Conservation (phyloP, 2,329 filamentous ascomycete species). For the Atkinsonella texensis region DNA sequence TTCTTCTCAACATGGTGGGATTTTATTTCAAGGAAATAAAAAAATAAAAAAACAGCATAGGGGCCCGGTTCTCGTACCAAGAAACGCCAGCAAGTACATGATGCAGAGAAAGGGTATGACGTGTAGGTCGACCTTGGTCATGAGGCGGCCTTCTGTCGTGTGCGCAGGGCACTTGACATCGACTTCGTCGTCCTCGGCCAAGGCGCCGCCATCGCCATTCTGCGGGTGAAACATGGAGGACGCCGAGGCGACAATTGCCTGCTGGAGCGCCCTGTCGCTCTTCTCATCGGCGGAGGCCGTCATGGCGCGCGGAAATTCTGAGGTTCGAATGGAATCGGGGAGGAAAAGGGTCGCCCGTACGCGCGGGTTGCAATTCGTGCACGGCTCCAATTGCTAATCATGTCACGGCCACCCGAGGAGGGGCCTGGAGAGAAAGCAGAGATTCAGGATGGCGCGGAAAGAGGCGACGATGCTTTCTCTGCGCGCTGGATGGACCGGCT, state of each 20-base stretch:
- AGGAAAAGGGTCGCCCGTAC: too few relatives aligned
- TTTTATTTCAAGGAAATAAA: too few relatives aligned
- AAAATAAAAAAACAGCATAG: neutral
- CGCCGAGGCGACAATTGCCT: conserved; percentile 4
- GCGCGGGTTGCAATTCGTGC: too few relatives aligned
- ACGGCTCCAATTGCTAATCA: too few relatives aligned
- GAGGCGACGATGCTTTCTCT: too few relatives aligned
- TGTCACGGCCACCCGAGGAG: too few relatives aligned
- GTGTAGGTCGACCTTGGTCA: conserved; percentile 58
- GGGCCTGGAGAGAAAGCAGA: too few relatives aligned
- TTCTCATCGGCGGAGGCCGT: conserved; percentile 10
- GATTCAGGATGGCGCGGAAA: too few relatives aligned
- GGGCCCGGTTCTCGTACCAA: conserved; percentile 27
- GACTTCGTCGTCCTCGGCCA: neutral
- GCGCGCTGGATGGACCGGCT: too few relatives aligned
- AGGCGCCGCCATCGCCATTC: neutral
- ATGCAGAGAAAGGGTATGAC: conserved; percentile 63
- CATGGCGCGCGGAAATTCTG: conserved; percentile 7
- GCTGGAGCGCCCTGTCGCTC: conserved; percentile 9
- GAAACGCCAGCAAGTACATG: conserved; percentile 58
- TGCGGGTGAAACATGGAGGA: neutral
- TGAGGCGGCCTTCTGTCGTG: conserved; percentile 51
- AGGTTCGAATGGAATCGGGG: neutral
- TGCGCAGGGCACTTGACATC: conserved; percentile 32
- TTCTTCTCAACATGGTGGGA: neutral